Evolutionary conservation across 371 early-diverging fungal species (phyloP).

Genomic region (Mycotypha africana): DNA sequence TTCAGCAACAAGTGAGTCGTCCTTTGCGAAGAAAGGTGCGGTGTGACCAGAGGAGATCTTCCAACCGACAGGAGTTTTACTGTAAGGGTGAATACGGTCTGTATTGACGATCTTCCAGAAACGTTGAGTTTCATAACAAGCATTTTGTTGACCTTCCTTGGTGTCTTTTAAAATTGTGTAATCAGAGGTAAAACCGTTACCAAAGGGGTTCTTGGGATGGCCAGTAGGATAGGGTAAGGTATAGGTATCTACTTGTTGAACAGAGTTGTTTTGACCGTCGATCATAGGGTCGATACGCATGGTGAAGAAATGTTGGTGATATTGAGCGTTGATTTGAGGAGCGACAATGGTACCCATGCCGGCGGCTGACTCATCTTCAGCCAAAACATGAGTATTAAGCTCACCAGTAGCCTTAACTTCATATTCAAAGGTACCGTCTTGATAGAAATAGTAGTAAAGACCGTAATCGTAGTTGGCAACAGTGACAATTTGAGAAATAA

Average conservation of each 20-base stretch:
- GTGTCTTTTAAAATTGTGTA: constrained; percentile 35
- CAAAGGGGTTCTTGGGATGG: constrained; percentile 37
- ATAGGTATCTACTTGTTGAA: constrained; percentile 33
- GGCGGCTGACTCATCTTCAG: constrained; percentile 43
- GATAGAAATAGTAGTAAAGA: constrained; percentile 52
- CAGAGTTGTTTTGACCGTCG: constrained; percentile 42
- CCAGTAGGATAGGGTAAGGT: constrained; percentile 37
- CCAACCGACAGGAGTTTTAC: constrained; percentile 40
- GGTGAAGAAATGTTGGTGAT: constrained; percentile 53
- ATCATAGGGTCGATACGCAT: constrained; percentile 53
- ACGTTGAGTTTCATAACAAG: constrained; percentile 29
- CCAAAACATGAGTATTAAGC: constrained; percentile 47
- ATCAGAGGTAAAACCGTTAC: constrained; percentile 35
- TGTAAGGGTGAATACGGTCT: constrained; percentile 38
- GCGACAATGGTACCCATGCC: constrained; percentile 45
- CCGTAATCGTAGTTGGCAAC: constrained; percentile 56
- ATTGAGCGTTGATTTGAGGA: constrained; percentile 47
- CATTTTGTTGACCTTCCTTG: constrained; percentile 25
- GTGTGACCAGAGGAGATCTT: constrained; percentile 33
- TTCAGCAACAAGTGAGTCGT: constrained; percentile 40
- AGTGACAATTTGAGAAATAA: constrained; percentile 51
- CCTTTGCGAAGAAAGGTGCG: constrained; percentile 33
- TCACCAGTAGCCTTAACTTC: constrained; percentile 55
- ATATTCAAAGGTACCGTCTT: constrained; percentile 52
- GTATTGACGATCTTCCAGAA: constrained; percentile 48